A percentile compares a stretch with the other conserved stretches of the same genome.
These are phyloP conservation scores for Fusarium duplospermum DNA, from an alignment of 2,329 filamentous ascomycete genomes.

Conservation along the genomic window DNA sequence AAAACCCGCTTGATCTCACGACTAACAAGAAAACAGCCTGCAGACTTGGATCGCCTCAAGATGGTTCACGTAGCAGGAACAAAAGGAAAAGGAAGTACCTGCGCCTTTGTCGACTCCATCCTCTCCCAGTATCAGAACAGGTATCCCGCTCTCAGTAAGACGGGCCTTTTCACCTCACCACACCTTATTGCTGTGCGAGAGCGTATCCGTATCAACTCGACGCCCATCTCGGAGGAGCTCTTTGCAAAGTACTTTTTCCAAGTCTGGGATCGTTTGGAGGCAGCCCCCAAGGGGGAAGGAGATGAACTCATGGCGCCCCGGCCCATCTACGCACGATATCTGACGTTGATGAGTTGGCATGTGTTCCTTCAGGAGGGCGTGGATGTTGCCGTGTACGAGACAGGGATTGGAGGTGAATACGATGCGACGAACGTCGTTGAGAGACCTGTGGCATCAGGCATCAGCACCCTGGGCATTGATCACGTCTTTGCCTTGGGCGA, in stretches of 20 bases:
- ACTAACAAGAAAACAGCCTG: constrained; percentile 41
- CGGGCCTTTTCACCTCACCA: constrained; percentile 76
- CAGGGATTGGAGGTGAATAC: constrained; percentile 74
- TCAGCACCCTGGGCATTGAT: constrained; percentile 76
- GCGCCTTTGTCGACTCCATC: constrained; percentile 74
- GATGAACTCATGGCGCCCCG: constrained; percentile 53
- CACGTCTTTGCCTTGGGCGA: constrained; percentile 72
- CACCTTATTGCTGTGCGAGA: constrained; percentile 76
- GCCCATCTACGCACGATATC: constrained; percentile 70
- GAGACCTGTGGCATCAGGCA: constrained; percentile 67
- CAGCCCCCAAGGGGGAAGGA: constrained; percentile 47
- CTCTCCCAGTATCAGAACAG: constrained; percentile 62
- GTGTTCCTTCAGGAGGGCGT: constrained; percentile 73
- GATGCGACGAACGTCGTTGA: constrained; percentile 77
- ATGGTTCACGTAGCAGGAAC: constrained; percentile 78
- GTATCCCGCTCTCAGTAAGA: constrained; percentile 53
- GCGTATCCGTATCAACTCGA: constrained; percentile 71
- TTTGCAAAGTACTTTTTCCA: constrained; percentile 77
- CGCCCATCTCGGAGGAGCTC: constrained; percentile 65
- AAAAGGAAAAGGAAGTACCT: constrained; percentile 82
- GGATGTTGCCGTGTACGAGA: constrained; percentile 73
- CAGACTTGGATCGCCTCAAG: constrained; percentile 70
- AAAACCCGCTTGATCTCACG: not conserved
- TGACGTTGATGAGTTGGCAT: constrained; percentile 76
- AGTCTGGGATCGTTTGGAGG: constrained; percentile 69